A percentile compares a stretch with the other conserved stretches of the same genome.
Conservation (phyloP, 192 early-diverging fungal species). For the Phycomyces blakesleeanus region DNA sequence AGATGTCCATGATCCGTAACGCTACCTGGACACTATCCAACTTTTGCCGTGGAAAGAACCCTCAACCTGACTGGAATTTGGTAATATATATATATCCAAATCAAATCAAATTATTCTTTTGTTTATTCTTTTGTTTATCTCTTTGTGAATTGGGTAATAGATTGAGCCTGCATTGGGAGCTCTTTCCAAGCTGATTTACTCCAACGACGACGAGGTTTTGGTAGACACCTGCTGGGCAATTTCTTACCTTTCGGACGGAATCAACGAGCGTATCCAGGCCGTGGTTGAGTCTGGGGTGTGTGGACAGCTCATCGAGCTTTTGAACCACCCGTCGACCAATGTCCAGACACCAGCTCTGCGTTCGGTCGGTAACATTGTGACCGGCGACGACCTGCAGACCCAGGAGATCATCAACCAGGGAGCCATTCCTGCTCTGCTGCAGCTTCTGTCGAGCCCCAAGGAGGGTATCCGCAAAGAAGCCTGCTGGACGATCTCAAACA, state of each 20-base stretch:
- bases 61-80: conserved; percentile 84
- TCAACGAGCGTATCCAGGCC: conserved; percentile 97
- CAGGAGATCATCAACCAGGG: conserved; percentile 92
- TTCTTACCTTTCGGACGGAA: conserved; percentile 97
- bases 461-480: conserved; percentile 98
- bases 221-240: conserved; percentile 99
- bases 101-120: too few species aligned
- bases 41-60: conserved; percentile 98
- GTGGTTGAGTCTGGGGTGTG: conserved; percentile 95
- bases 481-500: conserved; percentile 99
- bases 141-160: conserved; percentile 40
- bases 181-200: conserved; percentile 87
- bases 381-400: conserved; percentile 96
- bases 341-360: conserved; percentile 98
- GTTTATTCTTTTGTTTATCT: conserved; percentile 6
- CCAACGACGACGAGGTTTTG: conserved; percentile 90
- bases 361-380: conserved; percentile 98
- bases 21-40: conserved; percentile 99
- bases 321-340: conserved; percentile 79
- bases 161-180: conserved; percentile 85
- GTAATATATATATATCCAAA: conserved; percentile 37
- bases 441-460: conserved; percentile 81
- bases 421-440: conserved; percentile 75
- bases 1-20: conserved; percentile 96
- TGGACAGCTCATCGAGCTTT: conserved; percentile 89